Conservation (phyloP, 2,329 filamentous ascomycete species). For the Pezicula neosporulosa region DNA sequence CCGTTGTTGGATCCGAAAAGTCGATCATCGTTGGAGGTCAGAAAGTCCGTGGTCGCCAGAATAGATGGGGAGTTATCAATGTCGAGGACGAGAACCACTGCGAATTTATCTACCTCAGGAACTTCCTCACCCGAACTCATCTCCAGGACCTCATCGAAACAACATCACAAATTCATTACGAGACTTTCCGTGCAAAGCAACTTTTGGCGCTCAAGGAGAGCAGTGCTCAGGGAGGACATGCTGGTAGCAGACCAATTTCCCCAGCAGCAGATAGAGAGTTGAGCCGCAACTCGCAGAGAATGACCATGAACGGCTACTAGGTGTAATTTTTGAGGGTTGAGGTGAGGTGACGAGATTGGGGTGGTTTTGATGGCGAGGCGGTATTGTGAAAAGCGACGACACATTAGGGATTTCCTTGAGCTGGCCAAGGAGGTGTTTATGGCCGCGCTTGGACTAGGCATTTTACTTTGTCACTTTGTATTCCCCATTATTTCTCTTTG, state of each 20-base stretch:
- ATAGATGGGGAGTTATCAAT: conserved; percentile 99
- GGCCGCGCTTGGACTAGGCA: conserved; percentile 19
- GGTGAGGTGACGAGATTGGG: conserved; percentile 4
- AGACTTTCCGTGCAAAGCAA: conserved; percentile 99
- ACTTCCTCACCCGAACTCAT: conserved; percentile 98
- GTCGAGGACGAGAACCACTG: conserved; percentile 99
- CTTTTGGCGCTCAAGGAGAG: conserved; percentile 96
- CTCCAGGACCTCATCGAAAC: conserved; percentile 99
- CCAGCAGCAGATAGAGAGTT: conserved; percentile 92
- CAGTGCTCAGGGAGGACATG: conserved; percentile 67
- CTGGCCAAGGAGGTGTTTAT: conserved; percentile 25
- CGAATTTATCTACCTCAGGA: conserved; percentile 97
- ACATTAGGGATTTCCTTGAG: conserved; percentile 25
- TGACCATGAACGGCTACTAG: conserved; percentile 99
- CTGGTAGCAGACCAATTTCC: conserved; percentile 88
- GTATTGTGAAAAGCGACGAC: conserved; percentile 29
- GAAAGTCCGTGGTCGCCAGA: conserved; percentile 95
- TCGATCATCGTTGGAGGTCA: conserved; percentile 96
- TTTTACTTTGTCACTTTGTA: conserved; percentile 25
- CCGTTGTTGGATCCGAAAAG: conserved; percentile 97
- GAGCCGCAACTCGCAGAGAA: conserved; percentile 93
- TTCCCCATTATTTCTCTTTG: conserved; percentile 30
- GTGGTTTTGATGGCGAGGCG: conserved; percentile 25
- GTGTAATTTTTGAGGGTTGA: conserved; percentile 3
- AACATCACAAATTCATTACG: conserved; percentile 99